Evolutionary conservation across 2,329 filamentous ascomycete genomes (phyloP).

Genomic region (Sclerotinia minor): DNA sequence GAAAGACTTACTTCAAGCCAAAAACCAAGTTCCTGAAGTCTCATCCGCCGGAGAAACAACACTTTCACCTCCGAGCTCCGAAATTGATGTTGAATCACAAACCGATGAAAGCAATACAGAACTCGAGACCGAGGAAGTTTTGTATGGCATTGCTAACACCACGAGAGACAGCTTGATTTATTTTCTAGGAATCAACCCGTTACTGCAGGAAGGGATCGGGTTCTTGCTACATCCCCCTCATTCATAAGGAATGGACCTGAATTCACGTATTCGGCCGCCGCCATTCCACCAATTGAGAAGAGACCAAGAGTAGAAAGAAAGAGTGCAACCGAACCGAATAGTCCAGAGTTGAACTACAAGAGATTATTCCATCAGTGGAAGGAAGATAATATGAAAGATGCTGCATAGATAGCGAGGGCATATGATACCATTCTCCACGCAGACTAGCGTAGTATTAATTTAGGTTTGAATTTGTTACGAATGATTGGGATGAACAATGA

Average conservation of each 20-base stretch:
- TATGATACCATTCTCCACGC: not conserved
- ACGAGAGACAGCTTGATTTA: constrained; percentile 32
- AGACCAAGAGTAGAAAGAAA: not conserved
- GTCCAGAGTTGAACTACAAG: constrained; percentile 32
- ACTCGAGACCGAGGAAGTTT: constrained; percentile 24
- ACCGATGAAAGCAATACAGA: constrained; percentile 40
- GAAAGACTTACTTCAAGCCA: constrained; percentile 25
- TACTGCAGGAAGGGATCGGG: constrained; percentile 35
- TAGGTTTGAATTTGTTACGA: not conserved
- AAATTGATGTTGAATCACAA: constrained; percentile 39
- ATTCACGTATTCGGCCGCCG: constrained; percentile 20
- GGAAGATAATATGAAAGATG: constrained; percentile 16
- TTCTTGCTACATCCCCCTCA: constrained; percentile 38
- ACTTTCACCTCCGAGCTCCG: constrained; percentile 35
- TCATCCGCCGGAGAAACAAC: constrained; percentile 39
- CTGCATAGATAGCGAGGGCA: constrained; percentile 9
- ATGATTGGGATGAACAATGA: constrained; percentile 9
- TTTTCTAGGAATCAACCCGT: constrained; percentile 38
- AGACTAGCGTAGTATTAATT: not conserved
- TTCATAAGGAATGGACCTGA: constrained; percentile 24
- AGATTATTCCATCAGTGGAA: constrained; percentile 28
- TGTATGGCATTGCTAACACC: not conserved
- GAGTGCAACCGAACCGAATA: constrained; percentile 27
- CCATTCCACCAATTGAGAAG: constrained; percentile 9
- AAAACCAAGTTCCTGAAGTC: constrained; percentile 31